Base-by-base conservation (phyloP, 2,329 filamentous ascomycete genomes). In the Fusarium verticillioides region DNA sequence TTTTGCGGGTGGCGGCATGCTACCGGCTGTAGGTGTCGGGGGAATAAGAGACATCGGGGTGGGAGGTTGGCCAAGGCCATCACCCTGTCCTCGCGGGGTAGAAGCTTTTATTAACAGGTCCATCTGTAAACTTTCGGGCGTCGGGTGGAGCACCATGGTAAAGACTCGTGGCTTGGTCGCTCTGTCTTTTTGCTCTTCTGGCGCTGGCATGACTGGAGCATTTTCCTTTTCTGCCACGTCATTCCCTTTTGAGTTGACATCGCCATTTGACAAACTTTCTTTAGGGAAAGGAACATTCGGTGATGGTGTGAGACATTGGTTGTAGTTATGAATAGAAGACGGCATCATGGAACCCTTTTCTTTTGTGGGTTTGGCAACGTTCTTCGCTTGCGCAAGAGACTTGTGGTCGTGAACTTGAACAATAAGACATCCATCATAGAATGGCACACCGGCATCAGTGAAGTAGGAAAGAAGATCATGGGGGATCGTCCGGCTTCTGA, bases 391-490 rank as follows among this genome's bases (percentile, higher is more conserved):
- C 52, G 87, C 87, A 46, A 85, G 85, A 1, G 92, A 90, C 78
- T 93, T 94, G 84, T 97, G 94, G 80, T 98, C 94, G 78, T 97
- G 90, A n/a, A 98, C 86, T 81, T 97, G 92, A 40, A 99, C 95
- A 75, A 99, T 98, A 64, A 99, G 88, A 79, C 96, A 97, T 37
- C 93, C 95, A 81, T 98, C 95, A 80, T 98, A 99, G 80, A 97
- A 98, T 15, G 88, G 87, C 19, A 97, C 92, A 26, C 91, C 90
- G 23, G 87, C 86, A 53, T 90, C 87, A 34, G 91, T 87, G 61
- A 99, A 89, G 75, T 96, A 92, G 53, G 93, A 90, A 16, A 98
- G 84, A 80, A 98, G 90, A 76, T 98, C 95, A 82, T 98, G 95
- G 2, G 96, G 96, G 40, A 99, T 87, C 0, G 94, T 97, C 63